These are phyloP conservation scores for Podila verticillata DNA, from an alignment of 192 early-diverging fungal genomes.

Conservation along the genomic window DNA sequence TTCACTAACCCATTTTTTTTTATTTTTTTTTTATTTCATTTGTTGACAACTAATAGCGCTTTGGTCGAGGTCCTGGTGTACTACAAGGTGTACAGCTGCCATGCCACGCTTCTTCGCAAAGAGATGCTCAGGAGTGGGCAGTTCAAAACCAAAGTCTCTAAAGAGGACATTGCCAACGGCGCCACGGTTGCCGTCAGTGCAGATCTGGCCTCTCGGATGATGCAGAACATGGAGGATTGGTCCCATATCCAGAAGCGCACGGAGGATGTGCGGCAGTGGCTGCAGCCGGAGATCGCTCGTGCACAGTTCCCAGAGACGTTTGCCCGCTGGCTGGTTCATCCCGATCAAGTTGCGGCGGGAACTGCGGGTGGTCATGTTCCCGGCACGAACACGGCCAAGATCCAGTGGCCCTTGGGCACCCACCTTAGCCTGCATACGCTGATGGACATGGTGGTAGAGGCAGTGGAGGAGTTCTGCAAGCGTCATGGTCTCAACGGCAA, in stretches of 20 bases:
- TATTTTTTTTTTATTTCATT: neutral
- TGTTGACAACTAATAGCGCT: conserved; percentile 1
- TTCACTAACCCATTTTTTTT: neutral
- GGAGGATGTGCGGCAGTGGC: conserved; percentile 38
- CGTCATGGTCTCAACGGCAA: conserved; percentile 11
- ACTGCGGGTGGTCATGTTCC: conserved; percentile 8
- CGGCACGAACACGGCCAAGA: conserved; percentile 25
- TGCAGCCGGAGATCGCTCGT: conserved; percentile 33
- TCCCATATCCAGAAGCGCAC: conserved; percentile 39
- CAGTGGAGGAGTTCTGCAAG: conserved; percentile 26
- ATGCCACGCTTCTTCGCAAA: conserved; percentile 19
- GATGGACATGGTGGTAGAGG: conserved; percentile 35
- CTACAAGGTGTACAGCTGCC: conserved; percentile 38
- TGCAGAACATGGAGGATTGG: conserved; percentile 47
- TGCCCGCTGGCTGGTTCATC: conserved; percentile 41
- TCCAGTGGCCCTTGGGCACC: conserved; percentile 39
- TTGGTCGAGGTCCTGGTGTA: conserved; percentile 43
- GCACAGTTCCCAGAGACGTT: conserved; percentile 38
- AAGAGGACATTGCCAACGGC: conserved; percentile 5
- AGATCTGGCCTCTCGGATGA: conserved; percentile 30
- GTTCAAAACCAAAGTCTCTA: conserved; percentile 14
- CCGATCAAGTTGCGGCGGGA: conserved; percentile 24
- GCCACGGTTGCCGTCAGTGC: conserved; percentile 22
- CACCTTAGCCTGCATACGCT: conserved; percentile 33
- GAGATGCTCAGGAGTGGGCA: conserved; percentile 43